These are phyloP conservation scores for Hymenoscyphus linearis DNA, from an alignment of 2,329 filamentous ascomycete species.

Conservation along the genomic window DNA sequence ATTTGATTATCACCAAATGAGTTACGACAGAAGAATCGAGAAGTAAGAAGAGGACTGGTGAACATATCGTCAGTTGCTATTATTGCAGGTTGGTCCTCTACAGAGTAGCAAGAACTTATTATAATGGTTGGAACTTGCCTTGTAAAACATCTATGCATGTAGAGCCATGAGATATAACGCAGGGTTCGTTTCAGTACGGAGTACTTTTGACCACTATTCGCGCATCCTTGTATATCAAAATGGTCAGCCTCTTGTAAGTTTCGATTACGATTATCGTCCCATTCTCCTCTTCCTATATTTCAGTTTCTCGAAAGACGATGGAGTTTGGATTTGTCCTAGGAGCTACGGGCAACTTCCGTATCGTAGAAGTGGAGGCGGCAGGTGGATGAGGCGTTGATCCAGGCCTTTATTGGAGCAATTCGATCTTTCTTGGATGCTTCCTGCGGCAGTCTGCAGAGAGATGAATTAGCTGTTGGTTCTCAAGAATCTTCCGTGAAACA, in stretches of 20 bases:
- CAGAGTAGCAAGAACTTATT: neutral
- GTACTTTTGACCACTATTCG: slow-evolving; percentile 10
- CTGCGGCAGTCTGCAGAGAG: neutral
- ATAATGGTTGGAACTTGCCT: slow-evolving; percentile 6
- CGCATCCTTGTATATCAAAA: slow-evolving; percentile 1
- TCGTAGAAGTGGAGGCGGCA: neutral
- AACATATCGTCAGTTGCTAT: neutral
- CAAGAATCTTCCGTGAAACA: neutral
- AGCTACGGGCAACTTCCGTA: neutral
- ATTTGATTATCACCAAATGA: neutral
- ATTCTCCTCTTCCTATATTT: neutral
- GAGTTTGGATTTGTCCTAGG: neutral
- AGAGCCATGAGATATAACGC: slow-evolving; percentile 17
- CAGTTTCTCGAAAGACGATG: neutral
- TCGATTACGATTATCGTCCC: neutral
- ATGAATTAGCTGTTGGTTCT: slow-evolving; percentile 6
- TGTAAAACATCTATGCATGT: slow-evolving; percentile 15
- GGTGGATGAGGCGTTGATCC: neutral
- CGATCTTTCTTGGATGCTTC: neutral
- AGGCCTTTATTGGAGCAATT: neutral
- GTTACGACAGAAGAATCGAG: neutral
- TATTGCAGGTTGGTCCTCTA: neutral
- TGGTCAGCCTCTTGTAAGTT: neutral
- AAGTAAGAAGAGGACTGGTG: neutral
- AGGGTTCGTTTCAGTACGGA: slow-evolving; percentile 12